phyloP scores from a whole-genome alignment of 345 rosid species.

The Capsella bursapastoris region DNA sequence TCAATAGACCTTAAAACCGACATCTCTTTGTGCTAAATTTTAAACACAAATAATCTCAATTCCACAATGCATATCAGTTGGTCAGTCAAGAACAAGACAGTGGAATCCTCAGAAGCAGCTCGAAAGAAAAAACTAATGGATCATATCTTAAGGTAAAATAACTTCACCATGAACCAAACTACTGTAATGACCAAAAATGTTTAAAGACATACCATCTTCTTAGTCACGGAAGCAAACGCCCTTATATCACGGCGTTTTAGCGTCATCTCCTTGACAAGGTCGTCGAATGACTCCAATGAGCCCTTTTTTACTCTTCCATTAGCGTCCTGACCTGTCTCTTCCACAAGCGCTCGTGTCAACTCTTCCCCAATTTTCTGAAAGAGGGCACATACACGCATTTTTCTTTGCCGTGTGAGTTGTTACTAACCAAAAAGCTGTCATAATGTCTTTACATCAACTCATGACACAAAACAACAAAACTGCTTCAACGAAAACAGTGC shows the following conservation, averaged over 20 bases:
- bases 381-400: slow-evolving; percentile 43
- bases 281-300: slow-evolving; percentile 66
- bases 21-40: slow-evolving; percentile 19
- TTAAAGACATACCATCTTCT: slow-evolving; percentile 67
- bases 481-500: slow-evolving; percentile 14
- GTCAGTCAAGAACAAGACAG: background rate
- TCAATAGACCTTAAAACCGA: background rate
- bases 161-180: background rate
- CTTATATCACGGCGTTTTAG: slow-evolving; percentile 65
- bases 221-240: slow-evolving; percentile 77
- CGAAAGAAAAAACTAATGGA: background rate
- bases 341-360: slow-evolving; percentile 71
- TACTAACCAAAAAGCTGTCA: slow-evolving; percentile 41
- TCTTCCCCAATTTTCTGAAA: slow-evolving; percentile 74
- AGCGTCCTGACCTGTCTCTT: slow-evolving; percentile 56
- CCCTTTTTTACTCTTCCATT: slow-evolving; percentile 48
- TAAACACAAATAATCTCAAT: slow-evolving; percentile 14
- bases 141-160: background rate
- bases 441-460: slow-evolving; percentile 44
- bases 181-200: background rate
- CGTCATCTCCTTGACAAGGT: slow-evolving; percentile 73
- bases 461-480: slow-evolving; percentile 42
- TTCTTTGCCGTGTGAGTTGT: slow-evolving; percentile 37
- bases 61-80: background rate
- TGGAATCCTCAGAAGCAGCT: background rate